phyloP scores from a whole-genome alignment of 257 asterid genomes.

The Prunella vulgaris region DNA sequence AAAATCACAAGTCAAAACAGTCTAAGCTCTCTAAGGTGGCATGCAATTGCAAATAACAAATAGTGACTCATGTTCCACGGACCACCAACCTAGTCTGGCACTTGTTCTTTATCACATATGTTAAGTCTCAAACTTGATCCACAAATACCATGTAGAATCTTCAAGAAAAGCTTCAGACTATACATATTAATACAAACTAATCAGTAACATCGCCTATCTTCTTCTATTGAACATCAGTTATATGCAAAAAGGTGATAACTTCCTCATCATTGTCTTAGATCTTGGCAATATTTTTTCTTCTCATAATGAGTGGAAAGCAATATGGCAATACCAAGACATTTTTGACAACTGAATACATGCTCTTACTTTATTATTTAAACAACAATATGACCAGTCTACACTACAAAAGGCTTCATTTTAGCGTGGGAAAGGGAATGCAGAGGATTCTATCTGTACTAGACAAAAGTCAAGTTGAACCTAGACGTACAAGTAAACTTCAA shows the following conservation, averaged over 20 bases:
- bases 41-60: not conserved
- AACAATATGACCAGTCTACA: not conserved
- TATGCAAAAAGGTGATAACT: not conserved
- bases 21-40: not conserved
- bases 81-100: no score
- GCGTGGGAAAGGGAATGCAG: not conserved
- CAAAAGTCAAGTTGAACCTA: constrained; percentile 14
- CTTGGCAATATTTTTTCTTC: not conserved
- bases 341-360: no score
- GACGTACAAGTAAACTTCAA: not conserved
- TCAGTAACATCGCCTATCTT: not conserved
- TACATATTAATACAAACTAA: not conserved
- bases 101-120: no score
- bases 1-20: not conserved
- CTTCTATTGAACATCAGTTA: no score
- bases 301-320: not conserved
- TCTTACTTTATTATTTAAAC: not conserved
- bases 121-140: not conserved
- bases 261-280: constrained; percentile 2
- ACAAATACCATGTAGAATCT: not conserved
- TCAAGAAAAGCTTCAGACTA: no score
- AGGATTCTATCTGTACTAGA: constrained; percentile 9
- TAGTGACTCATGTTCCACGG: no score
- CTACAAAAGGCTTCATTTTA: constrained; percentile 5
- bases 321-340: no score